Percentiles rank a stretch among this genome's conserved stretches.
Evolutionary conservation across 1,139 yeast species (phyloP).

Genomic region (Saccharomyces hybrid): DNA sequence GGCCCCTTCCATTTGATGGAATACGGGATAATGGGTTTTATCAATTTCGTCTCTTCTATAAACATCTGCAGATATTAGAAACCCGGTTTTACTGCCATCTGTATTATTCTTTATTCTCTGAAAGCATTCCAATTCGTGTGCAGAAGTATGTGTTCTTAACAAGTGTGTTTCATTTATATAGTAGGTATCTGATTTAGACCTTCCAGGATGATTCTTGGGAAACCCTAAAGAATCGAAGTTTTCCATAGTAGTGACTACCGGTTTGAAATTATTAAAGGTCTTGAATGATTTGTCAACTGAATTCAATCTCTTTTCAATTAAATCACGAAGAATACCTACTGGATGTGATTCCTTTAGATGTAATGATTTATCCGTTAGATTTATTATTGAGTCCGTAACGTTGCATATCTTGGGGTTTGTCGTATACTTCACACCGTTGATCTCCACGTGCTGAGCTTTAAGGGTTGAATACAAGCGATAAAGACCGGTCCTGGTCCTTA

Average conservation of each 20-base stretch:
- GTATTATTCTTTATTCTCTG: conserved; percentile 21
- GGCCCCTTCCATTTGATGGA: conserved; percentile 98
- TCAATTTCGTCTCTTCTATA: conserved; percentile 94
- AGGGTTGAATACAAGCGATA: not conserved
- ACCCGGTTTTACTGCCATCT: conserved; percentile 67
- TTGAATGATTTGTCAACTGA: conserved; percentile 63
- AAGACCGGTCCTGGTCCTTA: not conserved
- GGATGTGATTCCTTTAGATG: conserved; percentile 79
- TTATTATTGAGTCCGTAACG: conserved; percentile 66
- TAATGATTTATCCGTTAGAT: conserved; percentile 61
- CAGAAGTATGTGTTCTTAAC: conserved; percentile 91
- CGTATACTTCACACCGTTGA: conserved; percentile 47
- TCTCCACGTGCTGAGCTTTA: conserved; percentile 11
- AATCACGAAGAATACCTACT: conserved; percentile 70
- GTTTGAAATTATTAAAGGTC: conserved; percentile 64
- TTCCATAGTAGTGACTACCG: conserved; percentile 73
- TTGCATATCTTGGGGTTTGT: conserved; percentile 76
- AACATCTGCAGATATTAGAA: conserved; percentile 90
- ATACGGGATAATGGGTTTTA: conserved; percentile 92
- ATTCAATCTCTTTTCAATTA: conserved; percentile 62
- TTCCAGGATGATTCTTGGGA: conserved; percentile 87
- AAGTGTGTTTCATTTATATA: conserved; percentile 67
- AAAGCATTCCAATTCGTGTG: conserved; percentile 89
- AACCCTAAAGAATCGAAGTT: conserved; percentile 91
- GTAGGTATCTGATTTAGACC: conserved; percentile 89